A percentile compares a stretch with the other conserved stretches of the same genome.
Evolutionary conservation across 2,329 filamentous ascomycete genomes (phyloP).

Genomic region (Stachybotrys echinatus): DNA sequence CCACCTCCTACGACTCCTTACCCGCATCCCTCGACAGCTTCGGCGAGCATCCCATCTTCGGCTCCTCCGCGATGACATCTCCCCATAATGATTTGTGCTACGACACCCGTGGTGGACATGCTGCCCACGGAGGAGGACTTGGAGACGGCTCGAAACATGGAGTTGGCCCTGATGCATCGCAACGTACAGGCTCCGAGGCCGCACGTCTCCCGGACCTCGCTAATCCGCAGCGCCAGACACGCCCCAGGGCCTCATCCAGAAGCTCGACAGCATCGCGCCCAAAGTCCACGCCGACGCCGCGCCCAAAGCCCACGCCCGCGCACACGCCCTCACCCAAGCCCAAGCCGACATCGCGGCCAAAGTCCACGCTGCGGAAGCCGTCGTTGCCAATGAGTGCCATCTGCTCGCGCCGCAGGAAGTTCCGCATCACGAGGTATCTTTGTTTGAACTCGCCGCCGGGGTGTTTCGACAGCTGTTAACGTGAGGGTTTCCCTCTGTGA

Average conservation of each 20-base stretch:
- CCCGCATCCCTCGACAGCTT: too few relatives aligned
- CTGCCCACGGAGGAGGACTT: too few relatives aligned
- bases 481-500: neutral
- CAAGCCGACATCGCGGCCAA: constrained; percentile 17
- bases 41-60: too few relatives aligned
- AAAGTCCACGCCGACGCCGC: constrained; percentile 11
- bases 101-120: too few relatives aligned
- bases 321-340: constrained; percentile 18
- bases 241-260: constrained; percentile 18
- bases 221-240: neutral
- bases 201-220: neutral
- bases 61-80: too few relatives aligned
- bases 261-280: constrained; percentile 17
- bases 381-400: neutral
- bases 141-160: too few relatives aligned
- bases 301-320: constrained; percentile 7
- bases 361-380: constrained; percentile 2
- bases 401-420: neutral
- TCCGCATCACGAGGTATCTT: neutral
- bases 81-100: too few relatives aligned
- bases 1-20: too few relatives aligned
- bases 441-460: neutral
- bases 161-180: neutral
- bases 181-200: neutral
- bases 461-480: neutral